Evolutionary conservation across 139 green algal genomes (phyloP).

Genomic region (Pleodorina starrii): DNA sequence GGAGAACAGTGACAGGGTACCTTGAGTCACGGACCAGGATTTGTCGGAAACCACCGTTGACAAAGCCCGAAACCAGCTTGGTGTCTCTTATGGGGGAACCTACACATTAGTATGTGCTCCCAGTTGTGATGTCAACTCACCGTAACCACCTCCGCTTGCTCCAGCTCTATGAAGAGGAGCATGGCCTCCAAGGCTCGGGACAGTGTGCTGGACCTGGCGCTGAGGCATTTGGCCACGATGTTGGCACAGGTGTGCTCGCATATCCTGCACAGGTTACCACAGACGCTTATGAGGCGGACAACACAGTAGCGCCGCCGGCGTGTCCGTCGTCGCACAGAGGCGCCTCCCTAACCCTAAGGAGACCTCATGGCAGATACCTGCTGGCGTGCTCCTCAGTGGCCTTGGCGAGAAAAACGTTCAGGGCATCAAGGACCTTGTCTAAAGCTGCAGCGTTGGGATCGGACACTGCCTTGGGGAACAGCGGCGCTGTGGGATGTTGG

Average conservation of each 20-base stretch:
- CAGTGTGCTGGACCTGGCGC: conserved; percentile 85
- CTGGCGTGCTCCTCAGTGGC: conserved; percentile 66
- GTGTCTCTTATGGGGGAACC: no score
- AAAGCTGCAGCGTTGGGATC: conserved; percentile 93
- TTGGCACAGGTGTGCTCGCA: conserved; percentile 69
- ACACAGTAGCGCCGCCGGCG: no score
- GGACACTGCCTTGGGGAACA: conserved; percentile 87
- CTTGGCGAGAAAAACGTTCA: conserved; percentile 75
- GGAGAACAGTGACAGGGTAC: no score
- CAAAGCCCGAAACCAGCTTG: no score
- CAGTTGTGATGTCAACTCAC: conserved; percentile 61
- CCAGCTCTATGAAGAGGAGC: conserved; percentile 88
- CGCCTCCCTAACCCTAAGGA: no score
- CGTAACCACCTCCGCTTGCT: conserved; percentile 84
- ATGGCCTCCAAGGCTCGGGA: conserved; percentile 76
- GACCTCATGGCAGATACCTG: conserved; percentile 48
- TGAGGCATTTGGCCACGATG: conserved; percentile 88
- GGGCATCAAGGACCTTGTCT: conserved; percentile 92
- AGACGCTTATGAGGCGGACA: no score
- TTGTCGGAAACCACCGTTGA: no score
- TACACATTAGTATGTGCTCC: no score
- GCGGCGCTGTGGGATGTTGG: conserved; percentile 65
- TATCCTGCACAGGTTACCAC: conserved; percentile 70
- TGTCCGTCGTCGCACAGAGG: no score
- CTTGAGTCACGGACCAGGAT: neutral